These are phyloP conservation scores for Solanum rostratum DNA, from an alignment of 257 asterid genomes.

Conservation along the genomic window DNA sequence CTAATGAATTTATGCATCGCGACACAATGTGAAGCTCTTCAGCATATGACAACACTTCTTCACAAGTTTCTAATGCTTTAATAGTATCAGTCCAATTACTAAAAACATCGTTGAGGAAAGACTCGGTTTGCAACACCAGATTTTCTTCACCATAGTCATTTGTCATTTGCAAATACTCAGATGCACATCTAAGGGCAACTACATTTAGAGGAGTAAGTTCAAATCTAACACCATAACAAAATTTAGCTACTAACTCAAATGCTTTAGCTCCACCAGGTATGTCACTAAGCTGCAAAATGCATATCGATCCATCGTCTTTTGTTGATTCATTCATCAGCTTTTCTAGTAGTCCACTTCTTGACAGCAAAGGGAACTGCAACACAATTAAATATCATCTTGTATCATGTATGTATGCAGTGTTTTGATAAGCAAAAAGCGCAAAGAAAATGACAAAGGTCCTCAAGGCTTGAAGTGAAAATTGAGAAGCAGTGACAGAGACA, in stretches of 20 bases:
- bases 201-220: constrained; percentile 68
- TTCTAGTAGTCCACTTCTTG: constrained; percentile 70
- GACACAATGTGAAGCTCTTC: constrained; percentile 71
- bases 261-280: constrained; percentile 87
- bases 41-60: constrained; percentile 52
- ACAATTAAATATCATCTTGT: background rate
- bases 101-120: constrained; percentile 49
- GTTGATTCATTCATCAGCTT: constrained; percentile 47
- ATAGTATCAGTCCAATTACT: constrained; percentile 71
- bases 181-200: constrained; percentile 69
- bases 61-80: constrained; percentile 74
- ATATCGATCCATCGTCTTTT: constrained; percentile 18
- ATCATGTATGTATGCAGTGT: background rate
- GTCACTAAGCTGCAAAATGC: constrained; percentile 39
- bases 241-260: constrained; percentile 73
- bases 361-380: constrained; percentile 65
- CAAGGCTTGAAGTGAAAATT: background rate
- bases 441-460: background rate
- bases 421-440: background rate
- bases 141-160: constrained; percentile 82
- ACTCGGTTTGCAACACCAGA: constrained; percentile 52
- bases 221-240: constrained; percentile 66
- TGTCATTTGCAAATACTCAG: constrained; percentile 73
- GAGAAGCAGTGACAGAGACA: background rate
- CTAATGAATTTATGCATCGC: constrained; percentile 72